These are phyloP conservation scores for Phytophthora chlamydospora DNA, from an alignment of 352 stramenopile species.

Conservation along the genomic window DNA sequence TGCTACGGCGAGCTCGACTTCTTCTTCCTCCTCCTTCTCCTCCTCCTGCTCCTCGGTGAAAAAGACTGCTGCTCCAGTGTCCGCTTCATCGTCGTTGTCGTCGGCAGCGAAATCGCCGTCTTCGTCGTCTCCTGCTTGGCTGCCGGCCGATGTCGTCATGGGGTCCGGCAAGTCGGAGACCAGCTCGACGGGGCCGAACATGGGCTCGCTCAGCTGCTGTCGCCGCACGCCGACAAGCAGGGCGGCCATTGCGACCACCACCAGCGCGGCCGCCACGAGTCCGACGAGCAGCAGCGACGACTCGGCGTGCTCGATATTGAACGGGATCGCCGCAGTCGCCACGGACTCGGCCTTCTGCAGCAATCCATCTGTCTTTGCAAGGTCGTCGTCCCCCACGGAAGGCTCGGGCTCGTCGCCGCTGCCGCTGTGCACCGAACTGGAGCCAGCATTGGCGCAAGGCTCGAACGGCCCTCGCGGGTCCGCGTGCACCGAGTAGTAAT, in stretches of 20 bases:
- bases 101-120: constrained; percentile 9
- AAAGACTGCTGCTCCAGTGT: constrained; percentile 20
- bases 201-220: constrained; percentile 37
- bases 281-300: constrained; percentile 13
- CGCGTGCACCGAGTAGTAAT: constrained; percentile 4
- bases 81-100: constrained; percentile 15
- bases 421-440: constrained; percentile 3
- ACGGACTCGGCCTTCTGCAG: constrained; percentile 24
- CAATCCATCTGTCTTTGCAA: background rate
- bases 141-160: constrained; percentile 22
- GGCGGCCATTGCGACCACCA: constrained; percentile 24
- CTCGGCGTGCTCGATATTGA: constrained; percentile 12
- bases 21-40: constrained; percentile 19
- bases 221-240: constrained; percentile 33
- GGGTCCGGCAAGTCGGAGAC: constrained; percentile 37
- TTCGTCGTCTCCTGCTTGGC: background rate
- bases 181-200: constrained; percentile 35
- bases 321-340: constrained; percentile 18
- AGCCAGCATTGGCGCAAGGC: background rate
- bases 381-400: constrained; percentile 14
- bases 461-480: constrained; percentile 1
- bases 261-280: constrained; percentile 14
- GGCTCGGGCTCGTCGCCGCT: background rate
- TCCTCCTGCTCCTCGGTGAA: constrained; percentile 17
- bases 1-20: background rate